Base-by-base conservation (phyloP, 352 stramenopile genomes). In the Pythium folliculosum region DNA sequence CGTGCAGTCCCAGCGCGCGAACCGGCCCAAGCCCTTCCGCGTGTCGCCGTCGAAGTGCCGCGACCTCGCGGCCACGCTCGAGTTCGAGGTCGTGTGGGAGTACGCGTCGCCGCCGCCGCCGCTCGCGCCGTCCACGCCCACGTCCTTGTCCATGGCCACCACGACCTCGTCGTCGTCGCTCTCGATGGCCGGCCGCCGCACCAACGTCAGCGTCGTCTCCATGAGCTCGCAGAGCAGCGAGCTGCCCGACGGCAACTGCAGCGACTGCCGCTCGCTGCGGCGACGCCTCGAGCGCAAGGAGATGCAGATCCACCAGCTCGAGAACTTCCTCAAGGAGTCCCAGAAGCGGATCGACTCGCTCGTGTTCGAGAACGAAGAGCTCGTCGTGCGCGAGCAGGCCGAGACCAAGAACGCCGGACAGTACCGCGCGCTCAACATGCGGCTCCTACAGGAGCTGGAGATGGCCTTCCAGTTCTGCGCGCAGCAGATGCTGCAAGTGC, bases 31-130 rank as follows among this genome's bases (percentile, higher is more conserved):
- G 48, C 66, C 73, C 44, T 91, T 89, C 70, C 81, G 73, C 52
- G 66, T 93, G 45, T 81, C 84, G 50, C 84, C 84, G 45, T 60
- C 88, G 23, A 93, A 91, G 63, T 93, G 84, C 74, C 81, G 84
- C 51, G 84, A 93, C 63, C 70, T 91, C 27, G 84, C 82, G 6
- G 84, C 84, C 30, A 83, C 78, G 3, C 73, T 93, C 56, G 82
- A 93, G 73, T 84, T 93, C 50, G 81, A 91, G 51, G 85, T 93
- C 57, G 78, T 82, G 10, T 93, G 84, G 84, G 81, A 90, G 58
- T 74, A 79, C 32, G 76, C 80, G 10, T 64, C 75, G 19, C 27
- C 70, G 12, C 53, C 70, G 22, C 30, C 68, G 8, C 76, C 75
- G 21, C 30, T 70, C 10, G 43, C 69, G 16, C 30, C 67, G 8